Percentiles rank a stretch among this genome's conserved stretches.
phyloP scores from a whole-genome alignment of 2,329 filamentous ascomycete species.

The Exutisphaerella laricina region DNA sequence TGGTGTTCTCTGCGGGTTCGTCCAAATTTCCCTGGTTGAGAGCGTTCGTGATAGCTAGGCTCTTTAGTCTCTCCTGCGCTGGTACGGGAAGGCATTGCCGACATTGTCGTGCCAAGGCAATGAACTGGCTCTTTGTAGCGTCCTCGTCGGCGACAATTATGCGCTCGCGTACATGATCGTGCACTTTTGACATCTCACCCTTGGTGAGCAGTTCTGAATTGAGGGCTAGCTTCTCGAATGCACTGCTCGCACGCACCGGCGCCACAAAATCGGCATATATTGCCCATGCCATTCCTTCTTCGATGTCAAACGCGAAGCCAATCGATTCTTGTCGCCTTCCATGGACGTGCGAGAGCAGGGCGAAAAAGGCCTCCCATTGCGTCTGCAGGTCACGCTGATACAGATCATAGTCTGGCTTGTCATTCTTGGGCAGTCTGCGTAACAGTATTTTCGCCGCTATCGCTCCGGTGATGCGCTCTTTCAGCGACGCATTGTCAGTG shows the following conservation, averaged over 20 bases:
- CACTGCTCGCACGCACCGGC: conserved; percentile 71
- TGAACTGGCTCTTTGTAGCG: conserved; percentile 20
- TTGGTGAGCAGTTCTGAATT: conserved; percentile 45
- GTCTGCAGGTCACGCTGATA: conserved; percentile 68
- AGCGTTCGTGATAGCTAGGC: conserved; percentile 12
- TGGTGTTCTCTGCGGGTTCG: conserved; percentile 56
- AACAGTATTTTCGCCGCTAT: conserved; percentile 65
- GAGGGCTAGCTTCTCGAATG: conserved; percentile 67
- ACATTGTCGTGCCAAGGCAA: conserved; percentile 19
- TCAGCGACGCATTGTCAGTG: conserved; percentile 53
- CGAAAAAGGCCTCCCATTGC: conserved; percentile 88
- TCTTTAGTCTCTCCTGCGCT: conserved; percentile 15
- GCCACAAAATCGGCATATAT: conserved; percentile 77
- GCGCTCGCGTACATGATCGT: conserved; percentile 3
- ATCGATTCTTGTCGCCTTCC: conserved; percentile 78
- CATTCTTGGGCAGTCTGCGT: conserved; percentile 51
- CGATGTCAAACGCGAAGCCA: conserved; percentile 66
- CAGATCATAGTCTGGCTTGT: conserved; percentile 66
- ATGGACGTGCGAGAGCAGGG: conserved; percentile 78
- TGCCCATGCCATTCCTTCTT: conserved; percentile 71
- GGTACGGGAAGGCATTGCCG: conserved; percentile 14
- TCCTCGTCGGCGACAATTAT: conserved; percentile 35
- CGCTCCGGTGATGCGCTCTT: conserved; percentile 69
- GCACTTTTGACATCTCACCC: neutral
- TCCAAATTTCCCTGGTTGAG: conserved; percentile 11